A percentile compares a stretch with the other conserved stretches of the same genome.
phyloP scores from a whole-genome alignment of 1,284 basidiomycete genomes.

The Boletus smithii region DNA sequence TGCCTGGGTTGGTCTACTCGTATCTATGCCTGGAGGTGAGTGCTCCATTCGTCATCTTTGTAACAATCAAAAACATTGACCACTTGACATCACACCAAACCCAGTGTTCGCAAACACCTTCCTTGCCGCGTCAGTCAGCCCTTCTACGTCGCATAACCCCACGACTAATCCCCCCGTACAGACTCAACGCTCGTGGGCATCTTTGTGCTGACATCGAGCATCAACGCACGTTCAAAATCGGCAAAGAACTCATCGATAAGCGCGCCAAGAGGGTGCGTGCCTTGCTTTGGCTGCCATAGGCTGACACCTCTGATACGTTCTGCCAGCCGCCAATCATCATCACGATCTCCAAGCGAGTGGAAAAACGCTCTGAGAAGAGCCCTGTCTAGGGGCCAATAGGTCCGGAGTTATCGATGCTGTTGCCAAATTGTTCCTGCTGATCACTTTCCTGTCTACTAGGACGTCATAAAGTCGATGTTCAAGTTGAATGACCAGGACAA shows the following conservation, averaged over 20 bases:
- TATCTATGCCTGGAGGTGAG: constrained; percentile 22
- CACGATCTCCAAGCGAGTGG: constrained; percentile 16
- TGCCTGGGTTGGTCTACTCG: constrained; percentile 18
- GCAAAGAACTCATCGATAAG: constrained; percentile 11
- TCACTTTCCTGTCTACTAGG: no score
- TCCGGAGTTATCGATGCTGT: no score
- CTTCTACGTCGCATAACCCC: not conserved
- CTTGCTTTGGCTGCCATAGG: not conserved
- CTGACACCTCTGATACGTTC: not conserved
- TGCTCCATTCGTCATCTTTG: not conserved
- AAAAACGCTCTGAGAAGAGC: constrained; percentile 12
- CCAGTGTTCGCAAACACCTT: constrained; percentile 23
- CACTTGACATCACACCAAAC: not conserved
- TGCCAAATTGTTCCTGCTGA: no score
- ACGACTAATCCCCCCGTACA: constrained; percentile 6
- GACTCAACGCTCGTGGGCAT: constrained; percentile 15
- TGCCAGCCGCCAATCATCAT: constrained; percentile 21
- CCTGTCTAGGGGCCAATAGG: constrained; percentile 6
- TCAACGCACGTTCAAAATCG: constrained; percentile 7
- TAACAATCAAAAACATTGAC: not conserved
- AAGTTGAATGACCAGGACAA: not conserved
- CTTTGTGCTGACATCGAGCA: constrained; percentile 18
- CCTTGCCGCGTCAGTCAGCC: constrained; percentile 18
- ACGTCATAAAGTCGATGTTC: not conserved
- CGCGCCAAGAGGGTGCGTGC: constrained; percentile 9